phyloP scores from a whole-genome alignment of 2,329 filamentous ascomycete genomes.

The Hymenoscyphus scutula region DNA sequence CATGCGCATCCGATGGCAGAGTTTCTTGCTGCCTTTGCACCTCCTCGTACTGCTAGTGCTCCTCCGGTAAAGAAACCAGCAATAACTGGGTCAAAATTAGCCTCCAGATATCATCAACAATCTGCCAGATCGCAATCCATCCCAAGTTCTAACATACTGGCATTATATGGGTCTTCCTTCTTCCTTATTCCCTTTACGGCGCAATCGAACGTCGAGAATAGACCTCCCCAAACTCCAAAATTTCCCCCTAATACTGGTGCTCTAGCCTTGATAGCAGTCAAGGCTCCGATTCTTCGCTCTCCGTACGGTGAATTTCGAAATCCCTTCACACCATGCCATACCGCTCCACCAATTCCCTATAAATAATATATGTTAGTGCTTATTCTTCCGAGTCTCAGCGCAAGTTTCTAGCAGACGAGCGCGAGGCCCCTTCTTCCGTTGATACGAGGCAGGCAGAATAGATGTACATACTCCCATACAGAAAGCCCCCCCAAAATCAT shows the following conservation, averaged over 20 bases:
- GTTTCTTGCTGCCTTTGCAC: constrained; percentile 87
- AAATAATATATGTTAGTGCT: constrained; percentile 1
- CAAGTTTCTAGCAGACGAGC: constrained; percentile 2
- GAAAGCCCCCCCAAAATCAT: constrained; percentile 97
- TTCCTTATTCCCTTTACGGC: constrained; percentile 89
- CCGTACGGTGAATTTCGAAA: constrained; percentile 88
- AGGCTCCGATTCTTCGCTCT: constrained; percentile 89
- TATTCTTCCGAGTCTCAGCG: background rate
- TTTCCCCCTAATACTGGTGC: constrained; percentile 95
- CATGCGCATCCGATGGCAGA: constrained; percentile 95
- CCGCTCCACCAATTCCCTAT: constrained; percentile 72
- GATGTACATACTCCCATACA: constrained; percentile 79
- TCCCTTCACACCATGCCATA: constrained; percentile 97
- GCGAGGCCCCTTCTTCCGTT: background rate
- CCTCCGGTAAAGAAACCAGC: constrained; percentile 97
- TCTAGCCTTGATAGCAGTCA: constrained; percentile 96
- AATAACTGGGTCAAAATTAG: constrained; percentile 55
- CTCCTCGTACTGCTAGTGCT: constrained; percentile 85
- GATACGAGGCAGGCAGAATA: constrained; percentile 12
- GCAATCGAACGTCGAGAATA: constrained; percentile 96
- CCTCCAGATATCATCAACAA: background rate
- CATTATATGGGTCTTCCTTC: constrained; percentile 98
- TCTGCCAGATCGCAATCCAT: no score
- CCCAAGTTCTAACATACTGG: constrained; percentile 52
- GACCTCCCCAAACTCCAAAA: constrained; percentile 95